Base-by-base conservation (phyloP, 2,329 filamentous ascomycete genomes). In the Fusarium sp. region DNA sequence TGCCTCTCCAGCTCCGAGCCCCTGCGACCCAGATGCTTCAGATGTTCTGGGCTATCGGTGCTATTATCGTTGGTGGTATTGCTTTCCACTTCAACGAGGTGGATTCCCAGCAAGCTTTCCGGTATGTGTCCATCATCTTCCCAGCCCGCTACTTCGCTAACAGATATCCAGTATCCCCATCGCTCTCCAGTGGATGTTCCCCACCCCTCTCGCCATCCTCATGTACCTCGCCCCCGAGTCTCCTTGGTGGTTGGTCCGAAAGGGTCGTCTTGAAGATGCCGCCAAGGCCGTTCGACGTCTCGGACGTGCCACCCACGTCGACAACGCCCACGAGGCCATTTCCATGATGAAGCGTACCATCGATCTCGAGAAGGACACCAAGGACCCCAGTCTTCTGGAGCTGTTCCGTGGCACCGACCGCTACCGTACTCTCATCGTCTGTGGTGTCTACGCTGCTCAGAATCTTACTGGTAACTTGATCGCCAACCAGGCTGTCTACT, bases 21-120 rank as follows among this genome's bases (percentile, higher is more conserved):
- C 83, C 85, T 42, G 81, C 80, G 15, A 89, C 87, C 3, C 83
- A 86, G 70, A 88, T 85, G 78, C 69, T 89, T 74, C 86, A 89
- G 73, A 89, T 89, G 86, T 86, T 85, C 77, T 89, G 87, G 87
- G 83, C 86, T 6, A 85, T 89, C 67, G 87, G 87, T 15, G 76
- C 79, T 20, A 88, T 89, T 71, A 86, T 89, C 40, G 86, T 89
- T 34, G 83, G 80, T 23, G 86, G 75, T 44, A 81, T 85, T 53
- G 85, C 84, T 20, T 88, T 84, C 71, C 72, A 76, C 51, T 88
- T 84, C 79, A 83, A 87, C 23, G 45, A 43, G 0, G 8, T 46
- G 1, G 15, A 45, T 0, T 24, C 48, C n/a, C 15, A 42, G 19
- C 38, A 34, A 30, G 71, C 72, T 17, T 74, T 70, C 53, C 59